A percentile compares a stretch with the other conserved stretches of the same genome.
These are phyloP conservation scores for Nigrospora osmanthi DNA, from an alignment of 2,329 filamentous ascomycete species.

Conservation along the genomic window DNA sequence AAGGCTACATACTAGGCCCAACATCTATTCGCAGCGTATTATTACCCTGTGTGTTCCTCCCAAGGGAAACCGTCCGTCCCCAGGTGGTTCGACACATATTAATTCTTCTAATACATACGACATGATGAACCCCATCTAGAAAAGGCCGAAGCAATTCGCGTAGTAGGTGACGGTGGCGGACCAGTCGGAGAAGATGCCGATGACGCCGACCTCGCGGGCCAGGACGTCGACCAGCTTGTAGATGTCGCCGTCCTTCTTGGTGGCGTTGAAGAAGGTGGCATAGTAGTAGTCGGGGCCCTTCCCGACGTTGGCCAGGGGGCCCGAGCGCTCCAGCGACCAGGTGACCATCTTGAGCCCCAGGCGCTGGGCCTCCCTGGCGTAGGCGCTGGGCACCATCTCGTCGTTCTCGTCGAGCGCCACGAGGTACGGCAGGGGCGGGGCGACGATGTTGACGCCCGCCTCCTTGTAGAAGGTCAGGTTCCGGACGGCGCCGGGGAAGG, in stretches of 20 bases:
- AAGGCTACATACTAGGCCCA: too few relatives aligned
- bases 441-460: conserved; percentile 53
- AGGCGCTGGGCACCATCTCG: conserved; percentile 54
- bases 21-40: too few relatives aligned
- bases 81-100: too few relatives aligned
- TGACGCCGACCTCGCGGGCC: conserved; percentile 50
- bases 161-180: conserved; percentile 61
- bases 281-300: conserved; percentile 45
- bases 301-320: conserved; percentile 44
- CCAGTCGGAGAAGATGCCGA: conserved; percentile 63
- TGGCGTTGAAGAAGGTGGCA: conserved; percentile 41
- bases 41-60: too few relatives aligned
- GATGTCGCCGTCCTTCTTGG: conserved; percentile 58
- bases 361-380: conserved; percentile 52
- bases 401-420: conserved; percentile 40
- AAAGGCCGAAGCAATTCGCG: conserved; percentile 55
- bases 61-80: too few relatives aligned
- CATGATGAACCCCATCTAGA: background rate
- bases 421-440: conserved; percentile 56
- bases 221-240: conserved; percentile 60
- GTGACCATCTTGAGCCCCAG: conserved; percentile 58
- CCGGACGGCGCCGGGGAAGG: conserved; percentile 44
- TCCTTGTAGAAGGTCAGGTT: conserved; percentile 47
- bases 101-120: too few relatives aligned
- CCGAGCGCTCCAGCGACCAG: conserved; percentile 62